Percentiles rank a stretch among this genome's conserved stretches.
Conservation (phyloP, 2,329 filamentous ascomycete genomes). For the Colletotrichum truncatum region DNA sequence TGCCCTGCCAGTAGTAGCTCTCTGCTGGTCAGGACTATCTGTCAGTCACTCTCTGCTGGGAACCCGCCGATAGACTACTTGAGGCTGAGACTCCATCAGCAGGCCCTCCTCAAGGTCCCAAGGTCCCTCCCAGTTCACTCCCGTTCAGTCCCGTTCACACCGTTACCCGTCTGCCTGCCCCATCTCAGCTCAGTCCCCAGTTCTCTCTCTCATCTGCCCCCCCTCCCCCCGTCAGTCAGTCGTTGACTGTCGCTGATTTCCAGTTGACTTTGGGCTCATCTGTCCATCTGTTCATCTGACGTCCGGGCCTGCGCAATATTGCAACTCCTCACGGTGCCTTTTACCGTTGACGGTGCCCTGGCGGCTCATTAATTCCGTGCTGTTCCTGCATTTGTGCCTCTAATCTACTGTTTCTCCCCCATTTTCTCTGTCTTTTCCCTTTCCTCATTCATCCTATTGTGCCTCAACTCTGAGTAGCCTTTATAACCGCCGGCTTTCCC, state of each 20-base stretch:
- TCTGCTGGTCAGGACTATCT: slow-evolving; percentile 17
- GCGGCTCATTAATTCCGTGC: slow-evolving; percentile 31
- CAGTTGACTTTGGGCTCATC: slow-evolving; percentile 30
- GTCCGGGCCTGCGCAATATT: slow-evolving; percentile 1
- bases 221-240: background rate
- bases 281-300: slow-evolving; percentile 38
- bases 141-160: background rate
- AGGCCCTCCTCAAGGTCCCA: slow-evolving; percentile 40
- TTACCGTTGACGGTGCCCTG: slow-evolving; percentile 14
- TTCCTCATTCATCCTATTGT: background rate
- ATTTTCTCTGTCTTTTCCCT: slow-evolving; percentile 25
- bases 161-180: background rate
- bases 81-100: slow-evolving; percentile 54
- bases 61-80: slow-evolving; percentile 22
- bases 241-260: slow-evolving; percentile 12
- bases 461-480: background rate
- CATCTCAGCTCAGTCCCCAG: background rate
- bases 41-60: slow-evolving; percentile 7
- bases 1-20: background rate
- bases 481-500: background rate
- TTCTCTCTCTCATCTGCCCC: background rate
- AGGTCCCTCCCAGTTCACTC: slow-evolving; percentile 24
- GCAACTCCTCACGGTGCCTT: slow-evolving; percentile 23
- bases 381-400: slow-evolving; percentile 40
- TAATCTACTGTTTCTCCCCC: slow-evolving; percentile 15